A percentile compares a stretch with the other conserved stretches of the same genome.
phyloP scores from a whole-genome alignment of 106 monocot genomes.

The Apostasia shenzhenica region DNA sequence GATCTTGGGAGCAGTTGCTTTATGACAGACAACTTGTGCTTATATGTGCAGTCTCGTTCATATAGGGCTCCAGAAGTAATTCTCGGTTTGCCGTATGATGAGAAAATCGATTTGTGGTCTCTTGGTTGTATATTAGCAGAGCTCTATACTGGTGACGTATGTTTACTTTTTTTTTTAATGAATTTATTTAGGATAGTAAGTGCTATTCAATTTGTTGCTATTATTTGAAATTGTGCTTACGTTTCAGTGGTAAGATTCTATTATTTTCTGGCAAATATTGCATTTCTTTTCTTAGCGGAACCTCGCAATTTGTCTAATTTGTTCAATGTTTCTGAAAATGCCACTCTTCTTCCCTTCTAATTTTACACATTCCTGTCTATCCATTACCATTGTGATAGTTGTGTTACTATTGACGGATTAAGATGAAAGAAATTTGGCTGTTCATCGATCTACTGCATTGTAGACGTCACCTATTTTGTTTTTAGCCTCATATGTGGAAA shows the following conservation, averaged over 20 bases:
- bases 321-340: too few relatives aligned
- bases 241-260: background rate
- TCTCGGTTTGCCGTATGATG: slow-evolving; percentile 72
- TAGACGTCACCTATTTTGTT: too few relatives aligned
- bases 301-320: too few relatives aligned
- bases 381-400: too few relatives aligned
- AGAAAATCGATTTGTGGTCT: slow-evolving; percentile 94
- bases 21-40: slow-evolving; percentile 61
- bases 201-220: background rate
- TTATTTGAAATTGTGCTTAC: background rate
- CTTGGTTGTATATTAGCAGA: slow-evolving; percentile 92
- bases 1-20: slow-evolving; percentile 99
- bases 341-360: too few relatives aligned
- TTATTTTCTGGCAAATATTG: too few relatives aligned
- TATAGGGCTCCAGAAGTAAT: slow-evolving; percentile 98
- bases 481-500: too few relatives aligned
- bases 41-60: slow-evolving; percentile 92
- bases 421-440: too few relatives aligned
- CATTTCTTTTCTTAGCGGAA: too few relatives aligned
- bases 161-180: slow-evolving; percentile 11
- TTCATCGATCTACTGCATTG: too few relatives aligned
- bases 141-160: slow-evolving; percentile 89
- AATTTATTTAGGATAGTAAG: background rate
- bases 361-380: too few relatives aligned
- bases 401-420: too few relatives aligned